phyloP scores from a whole-genome alignment of 805 yeast species.

The Ogataea populi-albae region DNA sequence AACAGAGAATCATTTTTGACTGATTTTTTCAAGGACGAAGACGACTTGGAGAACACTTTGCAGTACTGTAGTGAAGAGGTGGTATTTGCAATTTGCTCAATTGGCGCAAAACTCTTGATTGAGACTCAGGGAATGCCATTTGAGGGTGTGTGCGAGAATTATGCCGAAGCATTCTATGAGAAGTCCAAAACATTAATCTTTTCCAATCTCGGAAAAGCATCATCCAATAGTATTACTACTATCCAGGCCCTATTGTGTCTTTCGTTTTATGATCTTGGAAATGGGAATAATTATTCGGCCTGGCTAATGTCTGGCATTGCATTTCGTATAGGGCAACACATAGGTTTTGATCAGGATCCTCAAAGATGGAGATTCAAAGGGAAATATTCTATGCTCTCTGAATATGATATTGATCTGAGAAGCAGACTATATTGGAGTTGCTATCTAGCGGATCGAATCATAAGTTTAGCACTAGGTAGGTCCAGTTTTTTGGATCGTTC shows the following conservation, averaged over 20 bases:
- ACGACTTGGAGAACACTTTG: constrained; percentile 46
- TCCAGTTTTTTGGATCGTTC: constrained; percentile 53
- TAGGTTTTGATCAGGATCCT: constrained; percentile 63
- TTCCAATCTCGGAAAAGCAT: constrained; percentile 31
- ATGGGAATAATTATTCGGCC: constrained; percentile 55
- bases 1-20: constrained; percentile 59
- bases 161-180: constrained; percentile 44
- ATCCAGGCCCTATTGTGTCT: constrained; percentile 56
- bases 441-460: constrained; percentile 61
- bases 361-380: constrained; percentile 49
- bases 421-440: constrained; percentile 67
- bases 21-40: constrained; percentile 54
- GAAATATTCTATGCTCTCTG: constrained; percentile 36
- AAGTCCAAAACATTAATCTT: constrained; percentile 42
- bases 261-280: constrained; percentile 54
- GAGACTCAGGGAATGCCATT: no score
- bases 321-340: constrained; percentile 60
- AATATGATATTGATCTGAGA: constrained; percentile 53
- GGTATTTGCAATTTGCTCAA: constrained; percentile 53
- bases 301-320: constrained; percentile 66
- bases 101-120: constrained; percentile 51
- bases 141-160: constrained; percentile 39
- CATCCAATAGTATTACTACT: constrained; percentile 48
- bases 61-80: constrained; percentile 39
- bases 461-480: constrained; percentile 56